These are phyloP conservation scores for Orbilia quercus DNA, from an alignment of 2,329 filamentous ascomycete genomes.

Conservation along the genomic window DNA sequence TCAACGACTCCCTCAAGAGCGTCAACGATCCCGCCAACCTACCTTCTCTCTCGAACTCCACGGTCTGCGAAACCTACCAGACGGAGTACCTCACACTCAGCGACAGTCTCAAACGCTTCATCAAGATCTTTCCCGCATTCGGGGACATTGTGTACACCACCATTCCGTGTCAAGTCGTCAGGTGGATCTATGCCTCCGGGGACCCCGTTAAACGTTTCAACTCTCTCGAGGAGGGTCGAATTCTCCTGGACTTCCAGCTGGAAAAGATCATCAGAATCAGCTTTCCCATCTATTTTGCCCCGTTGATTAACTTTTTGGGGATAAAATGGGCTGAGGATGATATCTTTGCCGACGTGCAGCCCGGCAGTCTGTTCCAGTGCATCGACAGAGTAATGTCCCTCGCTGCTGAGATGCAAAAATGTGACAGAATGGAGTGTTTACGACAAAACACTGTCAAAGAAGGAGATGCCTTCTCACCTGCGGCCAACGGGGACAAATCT, in stretches of 20 bases:
- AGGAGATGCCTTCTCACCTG: neutral
- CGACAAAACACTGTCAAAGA: too few relatives aligned
- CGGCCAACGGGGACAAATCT: neutral
- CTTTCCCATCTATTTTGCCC: neutral
- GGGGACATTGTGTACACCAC: constrained; percentile 1
- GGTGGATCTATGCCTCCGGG: constrained; percentile 11
- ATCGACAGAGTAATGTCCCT: neutral
- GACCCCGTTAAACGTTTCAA: neutral
- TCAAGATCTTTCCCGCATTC: neutral
- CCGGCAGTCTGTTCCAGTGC: neutral
- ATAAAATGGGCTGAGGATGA: constrained; percentile 1
- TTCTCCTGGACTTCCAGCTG: neutral
- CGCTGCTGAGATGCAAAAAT: neutral
- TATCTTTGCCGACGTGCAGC: neutral
- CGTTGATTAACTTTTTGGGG: constrained; percentile 10
- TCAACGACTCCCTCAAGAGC: neutral
- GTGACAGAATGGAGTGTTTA: constrained; percentile 3
- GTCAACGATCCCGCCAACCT: neutral
- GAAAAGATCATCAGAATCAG: neutral
- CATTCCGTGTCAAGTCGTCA: constrained; percentile 6
- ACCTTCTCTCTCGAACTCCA: neutral
- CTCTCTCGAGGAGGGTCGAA: neutral
- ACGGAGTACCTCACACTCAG: neutral
- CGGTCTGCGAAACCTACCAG: neutral
- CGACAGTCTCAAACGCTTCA: neutral